Evolutionary conservation across 257 asterid species (phyloP), one percentile per base, ranked within the genome.

Genomic region (Verbascum thapsus): DNA sequence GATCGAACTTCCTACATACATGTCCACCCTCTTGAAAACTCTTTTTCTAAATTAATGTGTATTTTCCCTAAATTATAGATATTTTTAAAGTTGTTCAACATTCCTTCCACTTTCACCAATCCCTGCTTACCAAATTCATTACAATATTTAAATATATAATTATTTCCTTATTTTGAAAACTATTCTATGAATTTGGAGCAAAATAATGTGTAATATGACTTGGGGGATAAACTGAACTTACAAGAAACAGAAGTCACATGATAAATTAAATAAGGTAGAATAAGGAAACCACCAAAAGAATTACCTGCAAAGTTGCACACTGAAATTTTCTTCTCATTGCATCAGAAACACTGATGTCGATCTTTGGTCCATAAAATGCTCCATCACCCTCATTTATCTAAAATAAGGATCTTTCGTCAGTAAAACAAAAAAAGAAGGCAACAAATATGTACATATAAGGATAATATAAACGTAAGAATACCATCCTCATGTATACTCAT

Each of bases 251-350:
- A 17, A 8, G 9, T 18, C 16, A 34, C 42, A n/a, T 43, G 49
- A 64, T 18, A 39, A 47, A n/a, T 11, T n/a, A n/a, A n/a, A 61
- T 9, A 12, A 37, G 38, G 38, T 34, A 5, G n/a, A 60, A 75
- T 44, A 48, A n/a, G 10, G 11, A 71, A 58, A 63, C 8, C 16
- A 39, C 51, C 48, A 43, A 42, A 1, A 30, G 54, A 60, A 48
- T 30, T 45, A 94, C 97, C 99, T 94, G 99, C 72, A 94, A 69
- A 7, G 98, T 90, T 16, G 99, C 99, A 67, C 97, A 90, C 73
- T 94, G 99, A 74, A 90, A 90, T 69, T 94, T 85, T 72, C 99
- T 94, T 76, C 73, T 84, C 99, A 87, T 94, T 66, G 99, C 95
- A 76, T 94, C 99, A 34, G 85, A 80, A 49, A 94, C 95, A 74